phyloP scores from a whole-genome alignment of 352 stramenopile genomes.

The Globisporangium paroecandrum region DNA sequence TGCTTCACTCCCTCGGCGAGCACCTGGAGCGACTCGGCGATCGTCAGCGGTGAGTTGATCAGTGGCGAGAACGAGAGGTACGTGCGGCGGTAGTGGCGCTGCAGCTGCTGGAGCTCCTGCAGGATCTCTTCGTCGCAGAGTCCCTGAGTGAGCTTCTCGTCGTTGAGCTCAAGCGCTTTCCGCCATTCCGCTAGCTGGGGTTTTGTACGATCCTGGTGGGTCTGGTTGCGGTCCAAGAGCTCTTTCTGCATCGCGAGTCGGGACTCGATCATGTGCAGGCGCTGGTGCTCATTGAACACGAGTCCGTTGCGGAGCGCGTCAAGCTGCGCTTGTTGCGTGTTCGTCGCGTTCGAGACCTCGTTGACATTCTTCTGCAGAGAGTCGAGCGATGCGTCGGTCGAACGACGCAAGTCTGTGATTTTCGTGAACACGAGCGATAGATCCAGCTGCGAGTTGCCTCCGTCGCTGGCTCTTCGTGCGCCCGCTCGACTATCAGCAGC shows the following conservation, averaged over 20 bases:
- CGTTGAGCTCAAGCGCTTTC: constrained; percentile 50
- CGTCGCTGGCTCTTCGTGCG: constrained; percentile 9
- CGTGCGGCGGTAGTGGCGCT: constrained; percentile 60
- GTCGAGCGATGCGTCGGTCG: constrained; percentile 56
- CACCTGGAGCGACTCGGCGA: constrained; percentile 54
- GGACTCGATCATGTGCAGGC: constrained; percentile 52
- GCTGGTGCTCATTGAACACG: constrained; percentile 52
- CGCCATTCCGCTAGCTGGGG: constrained; percentile 66
- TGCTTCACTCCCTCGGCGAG: constrained; percentile 58
- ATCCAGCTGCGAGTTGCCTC: constrained; percentile 39
- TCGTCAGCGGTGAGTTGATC: constrained; percentile 52
- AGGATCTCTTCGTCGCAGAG: constrained; percentile 57
- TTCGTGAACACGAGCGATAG: constrained; percentile 82
- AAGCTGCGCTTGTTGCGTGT: constrained; percentile 49
- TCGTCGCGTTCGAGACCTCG: constrained; percentile 30
- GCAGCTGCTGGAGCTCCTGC: constrained; percentile 57
- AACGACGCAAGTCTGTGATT: constrained; percentile 60
- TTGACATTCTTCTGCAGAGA: constrained; percentile 51
- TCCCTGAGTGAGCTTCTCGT: constrained; percentile 58
- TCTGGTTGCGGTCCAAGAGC: constrained; percentile 62
- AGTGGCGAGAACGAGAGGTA: constrained; percentile 55
- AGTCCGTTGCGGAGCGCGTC: constrained; percentile 49
- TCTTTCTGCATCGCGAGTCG: constrained; percentile 67
- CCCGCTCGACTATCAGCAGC: not conserved
- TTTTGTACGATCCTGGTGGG: constrained; percentile 62